A percentile compares a stretch with the other conserved stretches of the same genome.
Evolutionary conservation across 257 asterid species (phyloP).

Genomic region (Solanum dulcamara): DNA sequence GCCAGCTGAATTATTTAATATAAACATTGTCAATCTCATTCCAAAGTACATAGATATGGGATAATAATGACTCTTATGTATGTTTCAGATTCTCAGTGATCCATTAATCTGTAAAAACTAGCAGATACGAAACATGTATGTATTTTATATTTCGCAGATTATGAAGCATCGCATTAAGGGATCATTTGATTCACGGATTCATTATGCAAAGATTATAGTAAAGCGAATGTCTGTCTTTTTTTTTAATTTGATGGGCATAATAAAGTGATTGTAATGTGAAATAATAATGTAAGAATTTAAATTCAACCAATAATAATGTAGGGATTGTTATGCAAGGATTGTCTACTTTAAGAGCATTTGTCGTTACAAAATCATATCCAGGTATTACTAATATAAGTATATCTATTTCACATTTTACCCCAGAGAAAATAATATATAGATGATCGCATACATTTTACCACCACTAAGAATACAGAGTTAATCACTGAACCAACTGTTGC

Average conservation of each 20-base stretch:
- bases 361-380: not conserved
- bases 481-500: not conserved
- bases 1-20: not conserved
- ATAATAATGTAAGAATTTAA: not conserved
- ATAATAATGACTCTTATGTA: not conserved
- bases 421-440: not conserved
- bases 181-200: not conserved
- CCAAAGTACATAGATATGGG: not conserved
- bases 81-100: not conserved
- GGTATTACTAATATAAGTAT: not conserved
- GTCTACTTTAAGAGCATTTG: not conserved
- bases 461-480: not conserved
- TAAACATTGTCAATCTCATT: not conserved
- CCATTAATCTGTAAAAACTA: not conserved
- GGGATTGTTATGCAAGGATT: not conserved
- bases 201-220: not conserved
- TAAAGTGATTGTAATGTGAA: not conserved
- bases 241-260: too few species aligned
- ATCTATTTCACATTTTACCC: not conserved
- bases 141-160: not conserved
- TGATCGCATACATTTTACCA: not conserved
- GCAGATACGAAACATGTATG: not conserved
- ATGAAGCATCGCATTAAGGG: not conserved
- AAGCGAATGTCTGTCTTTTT: too few species aligned
- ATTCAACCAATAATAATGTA: not conserved